These are phyloP conservation scores for Abortiporus biennis DNA, from an alignment of 1,284 basidiomycete species.

Conservation along the genomic window DNA sequence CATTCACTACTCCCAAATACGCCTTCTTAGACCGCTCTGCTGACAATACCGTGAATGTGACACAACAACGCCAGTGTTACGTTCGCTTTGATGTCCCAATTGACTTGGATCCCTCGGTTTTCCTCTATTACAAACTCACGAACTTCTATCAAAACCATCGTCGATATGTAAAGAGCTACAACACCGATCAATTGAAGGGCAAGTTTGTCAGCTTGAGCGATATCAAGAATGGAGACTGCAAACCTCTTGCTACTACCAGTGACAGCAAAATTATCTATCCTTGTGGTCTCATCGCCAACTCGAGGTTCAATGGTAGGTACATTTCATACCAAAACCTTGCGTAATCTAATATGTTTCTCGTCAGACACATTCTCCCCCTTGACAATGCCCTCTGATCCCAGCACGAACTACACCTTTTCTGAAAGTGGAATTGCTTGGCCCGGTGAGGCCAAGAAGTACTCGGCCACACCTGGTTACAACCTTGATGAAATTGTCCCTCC, in stretches of 20 bases:
- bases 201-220: constrained; percentile 46
- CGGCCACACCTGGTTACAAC: constrained; percentile 49
- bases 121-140: constrained; percentile 96
- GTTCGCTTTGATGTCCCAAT: constrained; percentile 82
- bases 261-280: constrained; percentile 74
- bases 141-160: constrained; percentile 99
- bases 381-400: constrained; percentile 44
- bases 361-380: constrained; percentile 78
- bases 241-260: constrained; percentile 65
- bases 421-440: constrained; percentile 89
- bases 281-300: constrained; percentile 97
- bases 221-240: constrained; percentile 79
- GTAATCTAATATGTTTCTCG: not conserved
- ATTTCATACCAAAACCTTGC: constrained; percentile 6
- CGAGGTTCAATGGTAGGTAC: constrained; percentile 89
- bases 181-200: constrained; percentile 84
- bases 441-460: constrained; percentile 90
- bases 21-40: constrained; percentile 56
- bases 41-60: constrained; percentile 33
- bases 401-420: constrained; percentile 71
- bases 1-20: constrained; percentile 53
- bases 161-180: constrained; percentile 91
- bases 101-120: constrained; percentile 70
- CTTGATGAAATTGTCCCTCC: constrained; percentile 76
- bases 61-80: constrained; percentile 56